Evolutionary conservation across 345 rosid species (phyloP).

Genomic region (Gossypium raimondii): DNA sequence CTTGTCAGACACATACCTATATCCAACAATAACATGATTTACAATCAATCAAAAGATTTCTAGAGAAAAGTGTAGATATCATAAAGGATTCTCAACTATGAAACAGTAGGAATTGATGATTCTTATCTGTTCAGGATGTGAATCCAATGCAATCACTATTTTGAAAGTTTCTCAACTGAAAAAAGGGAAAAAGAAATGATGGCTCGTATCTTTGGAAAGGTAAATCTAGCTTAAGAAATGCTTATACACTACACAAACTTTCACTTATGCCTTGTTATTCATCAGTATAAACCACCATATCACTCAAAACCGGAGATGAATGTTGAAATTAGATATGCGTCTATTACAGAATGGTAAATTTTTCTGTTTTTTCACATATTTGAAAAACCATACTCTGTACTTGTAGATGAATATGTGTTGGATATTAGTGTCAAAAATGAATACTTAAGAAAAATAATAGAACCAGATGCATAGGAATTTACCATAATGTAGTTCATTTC

Average conservation of each 20-base stretch:
- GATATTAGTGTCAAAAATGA: neutral
- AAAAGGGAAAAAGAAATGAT: neutral
- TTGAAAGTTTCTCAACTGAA: neutral
- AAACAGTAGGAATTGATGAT: neutral
- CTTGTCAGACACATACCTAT: neutral
- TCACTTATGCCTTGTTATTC: neutral
- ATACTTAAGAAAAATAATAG: neutral
- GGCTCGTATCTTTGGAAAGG: neutral
- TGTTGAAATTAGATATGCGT: neutral
- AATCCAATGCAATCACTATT: neutral
- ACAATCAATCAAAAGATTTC: neutral
- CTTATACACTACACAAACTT: neutral
- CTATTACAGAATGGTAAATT: neutral
- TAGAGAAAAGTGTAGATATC: neutral
- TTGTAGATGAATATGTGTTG: neutral
- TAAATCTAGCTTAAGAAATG: neutral
- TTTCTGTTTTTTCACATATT: neutral
- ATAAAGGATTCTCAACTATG: neutral
- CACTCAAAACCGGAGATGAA: neutral
- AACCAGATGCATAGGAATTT: neutral
- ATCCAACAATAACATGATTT: neutral
- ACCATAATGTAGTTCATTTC: slow-evolving; percentile 37
- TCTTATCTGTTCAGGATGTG: neutral
- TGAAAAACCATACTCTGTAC: neutral
- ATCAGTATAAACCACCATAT: neutral